A percentile compares a stretch with the other conserved stretches of the same genome.
phyloP scores from a whole-genome alignment of 163 green algal species.

The Chloroidium sp. region DNA sequence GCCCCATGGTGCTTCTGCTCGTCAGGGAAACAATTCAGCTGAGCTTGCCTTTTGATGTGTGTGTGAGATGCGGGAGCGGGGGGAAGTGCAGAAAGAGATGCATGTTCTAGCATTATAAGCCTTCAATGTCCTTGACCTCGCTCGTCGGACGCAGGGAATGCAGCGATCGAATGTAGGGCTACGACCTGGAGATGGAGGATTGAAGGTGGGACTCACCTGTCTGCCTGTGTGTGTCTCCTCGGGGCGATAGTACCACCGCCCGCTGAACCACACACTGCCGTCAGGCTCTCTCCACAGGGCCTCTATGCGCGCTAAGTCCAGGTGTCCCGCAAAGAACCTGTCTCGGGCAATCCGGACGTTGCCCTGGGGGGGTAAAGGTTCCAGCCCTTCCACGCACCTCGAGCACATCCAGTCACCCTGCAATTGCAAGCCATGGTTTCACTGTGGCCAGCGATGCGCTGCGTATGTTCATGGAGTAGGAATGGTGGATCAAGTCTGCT shows the following conservation, averaged over 20 bases:
- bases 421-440: not conserved
- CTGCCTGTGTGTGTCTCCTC: constrained; percentile 78
- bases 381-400: constrained; percentile 33
- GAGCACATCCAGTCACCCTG: constrained; percentile 78
- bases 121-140: not conserved
- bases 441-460: not conserved
- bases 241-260: constrained; percentile 56
- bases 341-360: constrained; percentile 24
- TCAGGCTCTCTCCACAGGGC: constrained; percentile 21
- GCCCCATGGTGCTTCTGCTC: constrained; percentile 64
- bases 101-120: not conserved
- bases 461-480: too few relatives aligned
- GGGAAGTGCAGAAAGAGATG: not conserved
- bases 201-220: constrained; percentile 24
- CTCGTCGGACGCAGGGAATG: too few relatives aligned
- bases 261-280: constrained; percentile 17
- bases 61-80: too few relatives aligned
- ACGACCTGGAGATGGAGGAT: not conserved
- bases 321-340: constrained; percentile 39
- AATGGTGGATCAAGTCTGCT: too few relatives aligned
- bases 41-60: not conserved
- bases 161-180: too few relatives aligned
- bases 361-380: not conserved
- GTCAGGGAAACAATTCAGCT: not conserved
- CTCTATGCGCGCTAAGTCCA: constrained; percentile 45